A percentile compares a stretch with the other conserved stretches of the same genome.
phyloP scores from a whole-genome alignment of 805 yeast species.

The Sungouiella blattae region DNA sequence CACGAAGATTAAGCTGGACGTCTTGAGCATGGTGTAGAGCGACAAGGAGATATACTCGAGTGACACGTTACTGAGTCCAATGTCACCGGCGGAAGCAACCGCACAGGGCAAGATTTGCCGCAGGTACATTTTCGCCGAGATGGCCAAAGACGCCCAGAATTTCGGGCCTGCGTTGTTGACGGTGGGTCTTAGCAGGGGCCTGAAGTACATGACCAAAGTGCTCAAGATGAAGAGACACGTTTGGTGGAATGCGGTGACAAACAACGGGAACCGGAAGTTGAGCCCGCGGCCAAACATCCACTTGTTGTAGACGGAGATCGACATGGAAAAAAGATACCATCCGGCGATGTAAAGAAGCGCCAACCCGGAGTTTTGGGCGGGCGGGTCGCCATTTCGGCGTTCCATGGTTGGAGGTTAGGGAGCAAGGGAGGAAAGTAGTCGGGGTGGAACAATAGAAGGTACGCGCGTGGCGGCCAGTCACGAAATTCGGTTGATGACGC shows the following conservation, averaged over 20 bases:
- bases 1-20: slow-evolving; percentile 85
- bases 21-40: slow-evolving; percentile 89
- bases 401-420: too few relatives aligned
- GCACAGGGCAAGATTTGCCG: slow-evolving; percentile 77
- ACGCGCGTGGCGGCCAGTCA: too few relatives aligned
- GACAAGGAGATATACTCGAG: slow-evolving; percentile 75
- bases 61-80: slow-evolving; percentile 87
- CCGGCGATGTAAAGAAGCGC: slow-evolving; percentile 40
- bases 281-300: slow-evolving; percentile 93
- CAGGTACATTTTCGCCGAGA: slow-evolving; percentile 32
- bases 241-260: slow-evolving; percentile 86
- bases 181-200: slow-evolving; percentile 48
- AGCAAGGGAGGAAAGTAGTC: too few relatives aligned
- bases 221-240: slow-evolving; percentile 59
- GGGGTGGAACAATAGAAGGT: too few relatives aligned
- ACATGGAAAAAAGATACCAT: slow-evolving; percentile 69
- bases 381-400: too few relatives aligned
- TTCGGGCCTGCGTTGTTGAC: slow-evolving; percentile 8
- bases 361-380: slow-evolving; percentile 1
- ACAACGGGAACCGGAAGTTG: slow-evolving; percentile 77
- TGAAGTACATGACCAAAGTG: slow-evolving; percentile 37
- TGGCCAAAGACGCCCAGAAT: slow-evolving; percentile 14
- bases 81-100: slow-evolving; percentile 85
- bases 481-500: too few relatives aligned
- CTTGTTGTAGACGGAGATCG: slow-evolving; percentile 81